Evolutionary conservation across 805 yeast species (phyloP).

Genomic region (Candida yuanshanica): DNA sequence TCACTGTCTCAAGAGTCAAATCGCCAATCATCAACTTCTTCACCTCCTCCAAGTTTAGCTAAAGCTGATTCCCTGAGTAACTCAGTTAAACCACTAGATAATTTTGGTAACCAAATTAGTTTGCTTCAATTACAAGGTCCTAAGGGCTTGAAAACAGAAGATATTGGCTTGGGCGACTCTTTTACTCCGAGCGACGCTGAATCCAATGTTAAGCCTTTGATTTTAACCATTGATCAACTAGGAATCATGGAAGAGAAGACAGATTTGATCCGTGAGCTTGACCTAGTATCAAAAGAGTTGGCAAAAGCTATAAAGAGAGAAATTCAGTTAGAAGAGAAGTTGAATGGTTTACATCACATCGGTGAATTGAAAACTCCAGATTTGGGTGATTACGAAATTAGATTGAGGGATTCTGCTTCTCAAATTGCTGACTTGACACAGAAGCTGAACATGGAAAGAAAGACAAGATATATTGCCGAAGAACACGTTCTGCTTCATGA

Average conservation of each 20-base stretch:
- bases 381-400: not conserved
- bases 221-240: constrained; percentile 54
- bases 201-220: constrained; percentile 19
- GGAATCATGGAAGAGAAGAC: constrained; percentile 56
- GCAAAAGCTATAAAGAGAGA: constrained; percentile 71
- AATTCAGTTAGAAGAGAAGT: constrained; percentile 46
- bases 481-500: constrained; percentile 58
- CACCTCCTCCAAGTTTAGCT: not conserved
- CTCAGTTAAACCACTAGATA: not conserved
- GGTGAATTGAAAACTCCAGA: not conserved
- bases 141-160: not conserved
- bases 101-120: not conserved
- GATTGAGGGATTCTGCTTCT: constrained; percentile 31
- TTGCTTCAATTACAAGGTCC: not conserved
- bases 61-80: not conserved
- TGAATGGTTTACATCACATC: constrained; percentile 16
- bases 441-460: constrained; percentile 57
- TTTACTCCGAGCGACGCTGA: constrained; percentile 9
- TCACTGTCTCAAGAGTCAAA: not conserved
- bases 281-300: constrained; percentile 63
- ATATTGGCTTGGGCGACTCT: constrained; percentile 15
- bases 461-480: constrained; percentile 62
- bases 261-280: constrained; percentile 55
- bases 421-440: constrained; percentile 49
- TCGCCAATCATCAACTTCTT: not conserved